phyloP scores from a whole-genome alignment of 768 basidiomycete species.

The Pluteus cervinus region DNA sequence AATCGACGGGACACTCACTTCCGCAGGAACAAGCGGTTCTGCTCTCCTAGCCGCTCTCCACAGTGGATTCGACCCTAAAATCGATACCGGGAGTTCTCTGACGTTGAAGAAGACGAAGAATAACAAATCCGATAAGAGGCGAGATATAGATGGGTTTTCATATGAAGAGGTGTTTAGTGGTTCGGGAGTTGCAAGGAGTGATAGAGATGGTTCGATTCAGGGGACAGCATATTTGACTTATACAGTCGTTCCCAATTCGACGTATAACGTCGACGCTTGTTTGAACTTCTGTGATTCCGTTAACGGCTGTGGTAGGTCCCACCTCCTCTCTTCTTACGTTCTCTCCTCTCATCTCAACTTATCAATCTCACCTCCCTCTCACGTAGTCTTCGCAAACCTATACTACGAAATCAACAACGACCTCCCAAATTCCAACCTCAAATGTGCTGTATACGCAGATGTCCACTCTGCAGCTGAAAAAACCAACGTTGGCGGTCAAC shows the following conservation, averaged over 20 bases:
- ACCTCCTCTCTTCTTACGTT: conserved; percentile 2
- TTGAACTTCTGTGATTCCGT: conserved; percentile 32
- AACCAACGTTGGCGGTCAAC: conserved; percentile 38
- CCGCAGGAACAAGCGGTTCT: conserved; percentile 13
- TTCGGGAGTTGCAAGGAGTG: conserved; percentile 24
- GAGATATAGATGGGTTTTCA: conserved; percentile 8
- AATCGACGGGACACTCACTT: conserved; percentile 33
- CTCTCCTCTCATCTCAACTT: background rate
- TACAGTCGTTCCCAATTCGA: conserved; percentile 36
- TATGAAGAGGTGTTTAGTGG: conserved; percentile 35
- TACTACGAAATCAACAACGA: conserved; percentile 45
- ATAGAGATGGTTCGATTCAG: conserved; percentile 39
- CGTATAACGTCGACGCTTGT: conserved; percentile 39
- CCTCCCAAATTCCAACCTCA: conserved; percentile 40
- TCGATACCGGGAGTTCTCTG: background rate
- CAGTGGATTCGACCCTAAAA: too few relatives aligned
- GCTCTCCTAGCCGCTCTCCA: too few relatives aligned
- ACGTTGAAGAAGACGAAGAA: background rate
- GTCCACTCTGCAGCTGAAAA: conserved; percentile 39
- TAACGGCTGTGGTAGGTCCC: conserved; percentile 30
- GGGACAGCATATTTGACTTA: conserved; percentile 44
- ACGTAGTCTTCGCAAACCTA: conserved; percentile 40
- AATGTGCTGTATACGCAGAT: conserved; percentile 42
- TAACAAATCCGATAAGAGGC: conserved; percentile 8
- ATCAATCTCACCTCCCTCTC: background rate